A percentile compares a stretch with the other conserved stretches of the same genome.
Conservation (phyloP, 495 filamentous ascomycete genomes). For the Penicillium bialowiezense region DNA sequence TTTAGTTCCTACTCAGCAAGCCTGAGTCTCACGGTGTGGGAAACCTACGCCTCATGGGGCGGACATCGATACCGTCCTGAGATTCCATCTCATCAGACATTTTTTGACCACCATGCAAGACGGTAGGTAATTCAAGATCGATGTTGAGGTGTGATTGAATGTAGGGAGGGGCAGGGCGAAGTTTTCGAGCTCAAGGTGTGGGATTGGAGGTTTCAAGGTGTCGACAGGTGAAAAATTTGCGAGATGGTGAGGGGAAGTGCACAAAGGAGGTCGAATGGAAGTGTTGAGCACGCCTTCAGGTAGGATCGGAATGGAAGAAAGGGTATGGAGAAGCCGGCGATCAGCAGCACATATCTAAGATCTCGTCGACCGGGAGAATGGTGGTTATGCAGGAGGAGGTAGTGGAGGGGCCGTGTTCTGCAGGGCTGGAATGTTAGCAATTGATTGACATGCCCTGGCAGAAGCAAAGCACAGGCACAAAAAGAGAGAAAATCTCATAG, state of each 20-base stretch:
- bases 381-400: slow-evolving; percentile 23
- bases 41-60: slow-evolving; percentile 52
- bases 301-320: slow-evolving; percentile 7
- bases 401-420: slow-evolving; percentile 18
- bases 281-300: slow-evolving; percentile 12
- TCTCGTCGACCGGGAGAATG: slow-evolving; percentile 31
- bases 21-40: neutral
- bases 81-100: slow-evolving; percentile 44
- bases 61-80: slow-evolving; percentile 52
- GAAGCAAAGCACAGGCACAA: slow-evolving; percentile 1
- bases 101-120: slow-evolving; percentile 30
- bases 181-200: neutral
- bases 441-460: slow-evolving; percentile 4
- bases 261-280: neutral
- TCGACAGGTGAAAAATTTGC: neutral
- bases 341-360: slow-evolving; percentile 16
- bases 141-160: neutral
- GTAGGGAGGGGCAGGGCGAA: neutral
- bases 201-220: neutral
- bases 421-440: slow-evolving; percentile 28
- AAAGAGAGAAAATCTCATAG: slow-evolving; percentile 2
- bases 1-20: slow-evolving; percentile 15
- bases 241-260: neutral
- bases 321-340: slow-evolving; percentile 12
- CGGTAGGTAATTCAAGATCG: neutral